A percentile compares a stretch with the other conserved stretches of the same genome.
phyloP scores from a whole-genome alignment of 139 green algal species.

The Tetraselmis chui region DNA sequence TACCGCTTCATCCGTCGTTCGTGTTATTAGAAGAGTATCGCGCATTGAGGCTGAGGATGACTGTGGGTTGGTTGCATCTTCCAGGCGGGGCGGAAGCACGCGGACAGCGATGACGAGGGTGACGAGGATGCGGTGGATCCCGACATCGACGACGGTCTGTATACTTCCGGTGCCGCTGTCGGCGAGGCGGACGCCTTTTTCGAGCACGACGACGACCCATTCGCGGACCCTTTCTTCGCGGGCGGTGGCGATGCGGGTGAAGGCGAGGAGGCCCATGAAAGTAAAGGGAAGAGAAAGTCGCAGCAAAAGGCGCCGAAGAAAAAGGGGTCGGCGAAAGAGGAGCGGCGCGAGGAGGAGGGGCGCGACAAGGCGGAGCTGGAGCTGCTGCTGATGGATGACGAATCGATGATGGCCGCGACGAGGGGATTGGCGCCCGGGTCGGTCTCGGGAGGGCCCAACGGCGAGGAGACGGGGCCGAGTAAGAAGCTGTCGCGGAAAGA shows the following conservation, averaged over 20 bases:
- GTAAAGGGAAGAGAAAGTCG: neutral
- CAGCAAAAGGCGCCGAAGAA: slow-evolving; percentile 15
- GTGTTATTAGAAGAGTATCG: too few species aligned
- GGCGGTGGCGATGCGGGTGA: slow-evolving; percentile 6
- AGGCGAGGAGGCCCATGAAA: slow-evolving; percentile 2
- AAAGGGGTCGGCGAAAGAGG: neutral
- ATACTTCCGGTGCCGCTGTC: slow-evolving; percentile 6
- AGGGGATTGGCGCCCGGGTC: slow-evolving; percentile 6
- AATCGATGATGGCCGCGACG: slow-evolving; percentile 30
- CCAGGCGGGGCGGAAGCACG: slow-evolving; percentile 4
- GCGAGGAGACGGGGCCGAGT: neutral
- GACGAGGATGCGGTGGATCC: slow-evolving; percentile 28
- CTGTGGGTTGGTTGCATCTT: too few species aligned
- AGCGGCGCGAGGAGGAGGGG: slow-evolving; percentile 14
- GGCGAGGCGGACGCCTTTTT: slow-evolving; percentile 37
- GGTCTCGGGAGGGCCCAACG: neutral
- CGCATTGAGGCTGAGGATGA: too few species aligned
- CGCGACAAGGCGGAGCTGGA: slow-evolving; percentile 74
- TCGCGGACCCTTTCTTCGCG: slow-evolving; percentile 81
- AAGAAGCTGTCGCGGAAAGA: slow-evolving; percentile 41
- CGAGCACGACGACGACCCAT: slow-evolving; percentile 51
- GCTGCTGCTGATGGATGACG: slow-evolving; percentile 89
- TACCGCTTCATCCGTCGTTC: too few species aligned
- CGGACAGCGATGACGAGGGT: slow-evolving; percentile 20
- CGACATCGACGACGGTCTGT: slow-evolving; percentile 13